These are phyloP conservation scores for Ramaria sp. DNA, from an alignment of 768 basidiomycete genomes.

Conservation along the genomic window DNA sequence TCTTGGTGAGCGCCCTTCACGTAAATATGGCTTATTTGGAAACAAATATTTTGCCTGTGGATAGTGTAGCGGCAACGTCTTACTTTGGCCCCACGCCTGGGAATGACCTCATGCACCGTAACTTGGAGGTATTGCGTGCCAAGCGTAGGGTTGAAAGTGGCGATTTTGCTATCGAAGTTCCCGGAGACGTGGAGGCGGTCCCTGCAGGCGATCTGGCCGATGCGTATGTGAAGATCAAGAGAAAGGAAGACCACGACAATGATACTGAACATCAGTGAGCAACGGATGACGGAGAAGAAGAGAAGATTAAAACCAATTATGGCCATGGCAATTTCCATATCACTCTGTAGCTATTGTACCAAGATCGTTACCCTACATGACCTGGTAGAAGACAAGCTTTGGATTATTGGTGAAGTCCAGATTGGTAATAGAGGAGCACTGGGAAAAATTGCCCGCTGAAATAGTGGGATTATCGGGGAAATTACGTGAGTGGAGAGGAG, in stretches of 20 bases:
- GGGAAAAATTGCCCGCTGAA: too few species aligned
- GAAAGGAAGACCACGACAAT: conserved; percentile 30
- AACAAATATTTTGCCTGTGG: conserved; percentile 9
- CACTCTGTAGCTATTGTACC: not conserved
- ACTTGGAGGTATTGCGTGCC: conserved; percentile 49
- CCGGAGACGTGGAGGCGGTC: conserved; percentile 52
- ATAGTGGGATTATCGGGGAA: too few species aligned
- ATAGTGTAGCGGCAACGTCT: conserved; percentile 69
- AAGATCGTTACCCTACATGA: not conserved
- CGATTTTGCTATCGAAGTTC: conserved; percentile 28
- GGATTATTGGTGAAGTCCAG: too few species aligned
- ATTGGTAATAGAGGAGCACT: too few species aligned
- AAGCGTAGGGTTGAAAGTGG: conserved; percentile 40
- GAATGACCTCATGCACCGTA: conserved; percentile 55
- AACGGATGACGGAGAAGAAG: not conserved
- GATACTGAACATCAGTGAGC: conserved; percentile 9
- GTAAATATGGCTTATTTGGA: not conserved
- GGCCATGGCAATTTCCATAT: not conserved
- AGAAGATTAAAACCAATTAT: not conserved
- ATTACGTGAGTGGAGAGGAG: too few species aligned
- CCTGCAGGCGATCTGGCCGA: conserved; percentile 46
- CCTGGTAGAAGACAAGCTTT: too few species aligned
- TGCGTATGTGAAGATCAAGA: conserved; percentile 50
- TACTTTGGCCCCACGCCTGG: conserved; percentile 82
- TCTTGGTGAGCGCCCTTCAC: conserved; percentile 37